Conservation (phyloP, 805 yeast species). For the Ogataea nakhonphanomensis region DNA sequence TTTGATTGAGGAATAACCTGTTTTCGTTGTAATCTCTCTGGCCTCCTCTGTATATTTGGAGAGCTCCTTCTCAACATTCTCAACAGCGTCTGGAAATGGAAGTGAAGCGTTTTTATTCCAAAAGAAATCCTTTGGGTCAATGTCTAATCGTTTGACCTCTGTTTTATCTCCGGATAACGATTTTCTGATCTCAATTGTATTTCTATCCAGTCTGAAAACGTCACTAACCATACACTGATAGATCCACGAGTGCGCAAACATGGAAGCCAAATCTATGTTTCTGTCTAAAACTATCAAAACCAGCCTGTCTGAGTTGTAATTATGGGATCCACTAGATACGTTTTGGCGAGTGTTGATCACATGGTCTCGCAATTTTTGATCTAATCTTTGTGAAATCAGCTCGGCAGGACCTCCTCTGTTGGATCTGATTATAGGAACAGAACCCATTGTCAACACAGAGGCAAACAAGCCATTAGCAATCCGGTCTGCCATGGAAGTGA, state of each 20-base stretch:
- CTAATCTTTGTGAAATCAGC: conserved; percentile 82
- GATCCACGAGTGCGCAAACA: conserved; percentile 97
- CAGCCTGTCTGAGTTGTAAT: conserved; percentile 45
- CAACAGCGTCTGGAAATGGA: conserved; percentile 99
- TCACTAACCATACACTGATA: conserved; percentile 96
- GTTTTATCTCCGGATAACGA: conserved; percentile 30
- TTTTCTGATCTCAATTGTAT: conserved; percentile 65
- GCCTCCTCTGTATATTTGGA: conserved; percentile 84
- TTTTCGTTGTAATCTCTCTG: conserved; percentile 72
- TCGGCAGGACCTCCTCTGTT: conserved; percentile 95
- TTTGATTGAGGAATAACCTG: conserved; percentile 67
- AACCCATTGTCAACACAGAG: conserved; percentile 69
- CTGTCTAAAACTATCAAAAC: conserved; percentile 85
- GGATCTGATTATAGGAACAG: conserved; percentile 86
- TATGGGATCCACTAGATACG: conserved; percentile 9
- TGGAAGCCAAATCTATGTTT: conserved; percentile 83
- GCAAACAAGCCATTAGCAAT: conserved; percentile 82
- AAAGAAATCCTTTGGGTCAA: conserved; percentile 91
- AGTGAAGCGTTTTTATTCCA: conserved; percentile 81
- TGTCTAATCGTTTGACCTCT: conserved; percentile 64
- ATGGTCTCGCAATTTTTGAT: conserved; percentile 79
- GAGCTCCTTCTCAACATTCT: conserved; percentile 83
- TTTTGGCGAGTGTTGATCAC: conserved; percentile 59
- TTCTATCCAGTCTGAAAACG: conserved; percentile 76
- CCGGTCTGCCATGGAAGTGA: conserved; percentile 61